These are phyloP conservation scores for Cutaneotrichosporon cutaneum DNA, from an alignment of 1,284 basidiomycete genomes.

Conservation along the genomic window DNA sequence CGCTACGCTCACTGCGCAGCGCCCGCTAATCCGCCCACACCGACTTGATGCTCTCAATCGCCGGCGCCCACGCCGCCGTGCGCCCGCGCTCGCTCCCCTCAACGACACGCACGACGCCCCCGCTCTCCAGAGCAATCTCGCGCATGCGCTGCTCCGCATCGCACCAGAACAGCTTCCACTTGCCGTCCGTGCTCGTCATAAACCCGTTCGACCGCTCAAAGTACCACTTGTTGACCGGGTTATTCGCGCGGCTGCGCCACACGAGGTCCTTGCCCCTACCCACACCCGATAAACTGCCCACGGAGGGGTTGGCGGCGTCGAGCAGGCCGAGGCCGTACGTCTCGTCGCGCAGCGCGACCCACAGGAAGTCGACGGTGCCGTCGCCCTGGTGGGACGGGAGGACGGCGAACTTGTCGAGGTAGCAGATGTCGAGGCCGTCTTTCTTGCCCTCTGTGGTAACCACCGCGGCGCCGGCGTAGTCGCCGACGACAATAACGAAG, in stretches of 20 bases:
- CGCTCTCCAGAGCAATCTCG: constrained; percentile 40
- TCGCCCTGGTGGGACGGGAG: constrained; percentile 92
- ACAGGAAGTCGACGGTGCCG: constrained; percentile 98
- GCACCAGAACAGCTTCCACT: constrained; percentile 97
- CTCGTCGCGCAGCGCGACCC: constrained; percentile 98
- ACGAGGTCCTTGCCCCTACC: constrained; percentile 92
- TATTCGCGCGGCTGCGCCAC: constrained; percentile 88
- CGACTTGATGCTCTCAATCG: constrained; percentile 67
- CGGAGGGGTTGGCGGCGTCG: constrained; percentile 87
- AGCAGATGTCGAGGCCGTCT: constrained; percentile 62
- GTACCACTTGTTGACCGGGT: constrained; percentile 99
- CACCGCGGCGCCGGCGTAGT: constrained; percentile 92
- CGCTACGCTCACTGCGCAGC: neutral
- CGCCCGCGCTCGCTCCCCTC: constrained; percentile 80
- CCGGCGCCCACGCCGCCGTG: constrained; percentile 69
- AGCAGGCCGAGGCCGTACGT: constrained; percentile 93
- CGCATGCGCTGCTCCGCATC: constrained; percentile 70
- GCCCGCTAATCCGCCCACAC: neutral
- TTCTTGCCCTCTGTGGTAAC: constrained; percentile 73
- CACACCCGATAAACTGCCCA: constrained; percentile 82
- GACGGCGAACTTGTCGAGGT: constrained; percentile 98
- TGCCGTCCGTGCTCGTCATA: constrained; percentile 57
- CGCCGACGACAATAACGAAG: constrained; percentile 92
- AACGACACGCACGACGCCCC: constrained; percentile 63
- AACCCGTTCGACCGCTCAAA: constrained; percentile 94